Evolutionary conservation across 768 basidiomycete genomes (phyloP), one percentile per base, ranked within the genome.

Genomic region (Hysterangium stoloniferum): DNA sequence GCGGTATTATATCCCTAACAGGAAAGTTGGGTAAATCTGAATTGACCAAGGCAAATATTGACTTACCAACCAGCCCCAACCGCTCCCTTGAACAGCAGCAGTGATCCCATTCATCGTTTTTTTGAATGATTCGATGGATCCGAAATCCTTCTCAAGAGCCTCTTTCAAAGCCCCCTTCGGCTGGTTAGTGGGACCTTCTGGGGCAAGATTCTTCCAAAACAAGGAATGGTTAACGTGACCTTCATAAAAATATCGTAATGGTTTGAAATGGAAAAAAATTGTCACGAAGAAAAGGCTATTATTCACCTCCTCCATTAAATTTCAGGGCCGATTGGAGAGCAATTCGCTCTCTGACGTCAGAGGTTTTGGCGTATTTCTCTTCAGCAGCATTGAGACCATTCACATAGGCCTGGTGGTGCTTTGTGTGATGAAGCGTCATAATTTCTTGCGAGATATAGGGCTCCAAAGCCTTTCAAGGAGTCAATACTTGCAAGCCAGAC

Each of bases 171-270:
- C 55, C 20, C 64, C 62, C 9, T 20, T 22, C 15, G 49, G 38
- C 20, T 51, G 11, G 29, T 42, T 51, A 38, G 60, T 46, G 8
- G 80, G 72, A 4, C 86, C 87, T 20, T 68, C 66, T 3, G 96
- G 96, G 0, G 92, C 86, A 56, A 99, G 79, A 69, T 95, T 98
- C 68, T 84, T 89, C 96, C 96, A 99, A 76, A 99, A 99, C 29
- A 98, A 73, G 12, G 92, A 80, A 68, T 95, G 93, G 68, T 96
- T 96, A 64, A 94, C 90, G 62, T 94, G 92, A 3, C 90, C 88
- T 86, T 51, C 2, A 20, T 12, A 22, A 24, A 17, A 19, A 22
- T 37, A 6, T 7, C n/a, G 12, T 38, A 28, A 19, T 12, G 13
- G 27, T 48, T 40, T 28, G 25, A 34, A 27, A 33, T 17, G 27